Base-by-base conservation (phyloP, 176 grass and related monocot genomes). In the Triticum monococcum region DNA sequence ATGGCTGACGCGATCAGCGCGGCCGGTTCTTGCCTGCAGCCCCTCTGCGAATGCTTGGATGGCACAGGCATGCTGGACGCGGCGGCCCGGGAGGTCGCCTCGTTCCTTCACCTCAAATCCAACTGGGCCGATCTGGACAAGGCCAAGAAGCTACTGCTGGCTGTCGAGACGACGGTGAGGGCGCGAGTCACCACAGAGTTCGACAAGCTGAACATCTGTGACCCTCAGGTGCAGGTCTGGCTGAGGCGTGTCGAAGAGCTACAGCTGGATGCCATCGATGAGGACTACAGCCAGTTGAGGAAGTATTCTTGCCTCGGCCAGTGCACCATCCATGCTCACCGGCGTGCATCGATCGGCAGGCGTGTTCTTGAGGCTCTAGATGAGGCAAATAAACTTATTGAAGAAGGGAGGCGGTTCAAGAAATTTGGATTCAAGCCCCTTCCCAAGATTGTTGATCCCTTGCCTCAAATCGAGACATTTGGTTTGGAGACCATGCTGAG, bases 211-310 rank as follows among this genome's bases (percentile, higher is more conserved):
- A 93, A 90, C 16, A 30, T 83, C 35, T 84, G 88, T 24, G 79
- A 90, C 63, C 85, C 88, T 50, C 77, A 65, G 86, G 91, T 93
- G 56, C 12, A 85, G 75, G 8, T 85, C 59, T 93, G 91, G 91
- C 50, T 93, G 77, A 82, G 3, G 18, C 79, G 36, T 20, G 88
- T 85, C 18, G 91, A 90, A 11, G 69, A 85, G 40, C 77, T 85
- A 1, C 24, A 24, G 31, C 4, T 30, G 72, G 69, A 82, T 62
- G 35, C 77, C 18, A 80, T 93, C 20, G 80, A 88, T 0, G 87
- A 88, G 37, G 88, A 88, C 0, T 93, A 85, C 4, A 33, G 16
- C 20, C 36, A 20, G 9, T 20, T 93, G 11, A 48, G 25, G 26
- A 18, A 8, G 66, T 65, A 72, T 7, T 75, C 84, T 28, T 78